Base-by-base conservation (phyloP, 768 basidiomycete species). In the Pisolithus albus region DNA sequence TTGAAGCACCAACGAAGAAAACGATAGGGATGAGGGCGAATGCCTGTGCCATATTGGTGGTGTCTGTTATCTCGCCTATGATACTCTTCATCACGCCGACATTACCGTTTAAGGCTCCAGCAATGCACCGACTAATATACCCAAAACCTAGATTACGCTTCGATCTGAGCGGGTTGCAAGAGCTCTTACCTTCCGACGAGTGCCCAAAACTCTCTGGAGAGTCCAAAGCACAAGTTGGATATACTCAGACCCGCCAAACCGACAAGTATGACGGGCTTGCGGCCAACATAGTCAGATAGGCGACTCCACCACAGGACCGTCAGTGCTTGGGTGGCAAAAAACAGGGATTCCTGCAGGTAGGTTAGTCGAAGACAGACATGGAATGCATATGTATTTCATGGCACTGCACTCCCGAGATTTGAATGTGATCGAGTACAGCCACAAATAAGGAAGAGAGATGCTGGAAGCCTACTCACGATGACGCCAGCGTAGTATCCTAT, bases 271-370 rank as follows among this genome's bases (percentile, higher is more conserved):
- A 26, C 7, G 26, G 26, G 26, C 6, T 4, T 88, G 42, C 88
- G 81, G 19, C 88, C 88, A 39, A 89, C 64, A 38, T 74, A 71
- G 56, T 90, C 88, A 10, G 86, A 88, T 11, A 81, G 51, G 16
- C 84, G 77, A 63, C 84, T 83, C 86, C 87, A 90, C 54, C 87
- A 80, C 15, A 89, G 65, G 24, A 88, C 81, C 2, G 84, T 87
- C 46, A 79, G 64, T 0, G 86, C 85, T 67, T 89, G 39, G 49
- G 28, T 19, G 30, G 55, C 64, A 24, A 32, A 64, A 59, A 46
- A 55, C 32, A 37, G 51, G 61, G 61, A 65, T 3, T 26, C 0
- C 0, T 54, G 61, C 4, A 26, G 6, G 11, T 32, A 11, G 19
- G 50, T 47, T 8, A 64, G 45, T 59, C 61, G 56, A 54, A 0